phyloP scores from a whole-genome alignment of 768 basidiomycete species.

The Hypsizygus marmoreus region DNA sequence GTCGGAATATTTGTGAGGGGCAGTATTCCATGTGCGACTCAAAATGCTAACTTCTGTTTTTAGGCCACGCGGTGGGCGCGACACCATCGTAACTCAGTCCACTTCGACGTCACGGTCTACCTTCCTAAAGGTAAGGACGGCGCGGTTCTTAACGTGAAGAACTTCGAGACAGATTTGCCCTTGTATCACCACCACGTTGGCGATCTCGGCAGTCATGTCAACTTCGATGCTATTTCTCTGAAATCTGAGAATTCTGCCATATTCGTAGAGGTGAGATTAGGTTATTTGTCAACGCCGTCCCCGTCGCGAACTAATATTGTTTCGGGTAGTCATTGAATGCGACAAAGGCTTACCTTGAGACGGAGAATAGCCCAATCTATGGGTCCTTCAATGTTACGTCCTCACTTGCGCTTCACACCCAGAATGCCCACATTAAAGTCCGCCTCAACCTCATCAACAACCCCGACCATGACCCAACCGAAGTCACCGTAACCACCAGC shows the following conservation, averaged over 20 bases:
- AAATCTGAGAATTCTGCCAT: slow-evolving; percentile 36
- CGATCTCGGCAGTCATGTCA: slow-evolving; percentile 33
- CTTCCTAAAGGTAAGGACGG: slow-evolving; percentile 21
- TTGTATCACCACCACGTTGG: slow-evolving; percentile 42
- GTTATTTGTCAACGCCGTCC: neutral
- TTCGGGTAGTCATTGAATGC: slow-evolving; percentile 33
- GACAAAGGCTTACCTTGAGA: slow-evolving; percentile 26
- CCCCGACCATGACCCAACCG: slow-evolving; percentile 21
- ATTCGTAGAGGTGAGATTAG: slow-evolving; percentile 32
- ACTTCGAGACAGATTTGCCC: slow-evolving; percentile 45
- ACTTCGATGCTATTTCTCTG: slow-evolving; percentile 43
- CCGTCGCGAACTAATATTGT: neutral
- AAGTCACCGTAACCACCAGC: slow-evolving; percentile 28
- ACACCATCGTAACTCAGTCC: slow-evolving; percentile 14
- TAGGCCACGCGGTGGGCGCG: slow-evolving; percentile 18
- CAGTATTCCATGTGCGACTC: neutral
- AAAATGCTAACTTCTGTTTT: neutral
- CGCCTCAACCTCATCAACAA: slow-evolving; percentile 40
- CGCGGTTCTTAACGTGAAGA: slow-evolving; percentile 34
- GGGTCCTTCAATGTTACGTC: slow-evolving; percentile 44
- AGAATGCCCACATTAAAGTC: slow-evolving; percentile 42
- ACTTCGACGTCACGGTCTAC: slow-evolving; percentile 24
- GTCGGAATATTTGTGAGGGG: slow-evolving; percentile 38
- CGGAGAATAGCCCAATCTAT: slow-evolving; percentile 45
- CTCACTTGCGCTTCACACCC: slow-evolving; percentile 33